Base-by-base conservation (phyloP, 352 stramenopile species). In the Phytophthora pluvialis region DNA sequence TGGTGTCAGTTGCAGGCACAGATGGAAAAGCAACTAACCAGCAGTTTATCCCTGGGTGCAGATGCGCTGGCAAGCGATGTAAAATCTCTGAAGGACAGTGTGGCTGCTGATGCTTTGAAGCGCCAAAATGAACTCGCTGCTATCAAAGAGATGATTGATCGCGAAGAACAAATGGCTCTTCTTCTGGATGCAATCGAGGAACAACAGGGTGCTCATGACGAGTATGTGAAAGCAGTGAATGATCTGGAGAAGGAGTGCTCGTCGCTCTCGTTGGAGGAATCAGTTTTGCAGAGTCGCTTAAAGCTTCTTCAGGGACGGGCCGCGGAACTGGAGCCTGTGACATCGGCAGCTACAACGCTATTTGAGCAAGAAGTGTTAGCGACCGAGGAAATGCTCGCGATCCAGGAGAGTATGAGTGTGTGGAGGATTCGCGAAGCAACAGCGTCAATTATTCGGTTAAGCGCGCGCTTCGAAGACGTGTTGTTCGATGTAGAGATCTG, bases 141-240 rank as follows among this genome's bases (percentile, higher is more conserved):
- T n/a, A 82, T 94, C 8, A 70, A 77, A 49, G 82, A 90, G 57
- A 69, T 89, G 33, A 88, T 94, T 39, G 80, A 85, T 36, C 80
- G 81, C 16, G 86, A 94, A 54, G 77, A 83, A 48, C 80, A 91
- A 63, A 86, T 91, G 75, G 64, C 70, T 16, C 60, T 81, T 44
- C 69, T 93, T 11, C 38, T 94, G 43, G 86, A 94, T 63, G 86
- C 78, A 9, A 90, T 91, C 46, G 86, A 94, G 50, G 86, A 94
- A 51, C 86, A 94, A 60, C 83, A 91, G 51, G 63, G 48, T 5
- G 81, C 80, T 5, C 78, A 85, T 5, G 76, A 84, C 7, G 86
- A 94, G 31, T 93, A 88, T 40, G 72, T 73, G 7, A 64, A 69
- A 39, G 75, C 78, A 0, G 84, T 94, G 8, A 70, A 87, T 36